These are phyloP conservation scores for Phascolomyces articulosus DNA, from an alignment of 371 early-diverging fungal species.

Conservation along the genomic window DNA sequence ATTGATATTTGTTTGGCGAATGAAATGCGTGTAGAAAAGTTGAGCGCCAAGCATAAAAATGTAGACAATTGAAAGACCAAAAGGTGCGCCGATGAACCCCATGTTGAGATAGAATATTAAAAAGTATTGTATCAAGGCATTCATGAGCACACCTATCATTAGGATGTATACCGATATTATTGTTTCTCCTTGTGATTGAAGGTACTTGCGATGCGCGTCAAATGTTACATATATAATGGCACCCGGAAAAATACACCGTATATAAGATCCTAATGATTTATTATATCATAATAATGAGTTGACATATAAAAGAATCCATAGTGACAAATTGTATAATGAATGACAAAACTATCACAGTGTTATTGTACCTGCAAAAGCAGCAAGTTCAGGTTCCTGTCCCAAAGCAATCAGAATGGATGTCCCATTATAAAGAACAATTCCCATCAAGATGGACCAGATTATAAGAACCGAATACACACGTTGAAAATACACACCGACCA, in stretches of 20 bases:
- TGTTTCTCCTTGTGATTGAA: constrained; percentile 1
- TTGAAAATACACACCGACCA: constrained; percentile 84
- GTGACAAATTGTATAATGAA: neutral
- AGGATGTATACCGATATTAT: neutral
- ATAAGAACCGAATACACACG: constrained; percentile 74
- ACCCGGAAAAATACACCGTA: constrained; percentile 6
- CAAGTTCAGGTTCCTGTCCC: constrained; percentile 9
- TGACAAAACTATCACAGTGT: too few species aligned
- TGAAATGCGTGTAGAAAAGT: neutral
- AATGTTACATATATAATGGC: neutral
- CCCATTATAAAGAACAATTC: constrained; percentile 69
- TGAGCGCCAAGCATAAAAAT: neutral
- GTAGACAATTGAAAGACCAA: neutral
- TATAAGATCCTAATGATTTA: neutral
- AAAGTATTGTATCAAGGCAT: constrained; percentile 2
- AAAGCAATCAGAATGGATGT: neutral
- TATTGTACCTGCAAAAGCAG: constrained; percentile 6
- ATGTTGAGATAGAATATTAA: neutral
- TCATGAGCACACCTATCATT: neutral
- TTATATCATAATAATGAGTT: too few species aligned
- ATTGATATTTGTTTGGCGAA: neutral
- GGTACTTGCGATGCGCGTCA: constrained; percentile 10
- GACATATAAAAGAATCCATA: too few species aligned
- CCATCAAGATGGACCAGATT: constrained; percentile 69
- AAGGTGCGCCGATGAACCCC: neutral